Evolutionary conservation across 495 filamentous ascomycete species (phyloP).

Genomic region (Cercophora sp.): DNA sequence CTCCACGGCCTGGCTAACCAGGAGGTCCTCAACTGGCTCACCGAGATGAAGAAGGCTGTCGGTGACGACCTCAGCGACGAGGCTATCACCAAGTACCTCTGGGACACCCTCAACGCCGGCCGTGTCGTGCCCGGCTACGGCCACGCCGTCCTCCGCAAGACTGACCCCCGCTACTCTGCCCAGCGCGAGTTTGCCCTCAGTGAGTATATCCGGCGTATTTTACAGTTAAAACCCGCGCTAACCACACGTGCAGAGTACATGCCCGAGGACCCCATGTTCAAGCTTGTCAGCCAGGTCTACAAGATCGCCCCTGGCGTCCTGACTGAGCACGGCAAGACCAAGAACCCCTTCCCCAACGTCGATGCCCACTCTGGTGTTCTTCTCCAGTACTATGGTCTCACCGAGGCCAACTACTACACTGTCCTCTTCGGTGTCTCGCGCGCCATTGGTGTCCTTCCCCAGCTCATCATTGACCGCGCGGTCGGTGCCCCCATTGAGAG

Average conservation of each 20-base stretch:
- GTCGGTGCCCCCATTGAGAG: conserved; percentile 80
- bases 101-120: conserved; percentile 91
- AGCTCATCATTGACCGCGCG: conserved; percentile 99
- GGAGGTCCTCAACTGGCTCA: conserved; percentile 98
- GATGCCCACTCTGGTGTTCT: conserved; percentile 89
- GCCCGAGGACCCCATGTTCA: conserved; percentile 97
- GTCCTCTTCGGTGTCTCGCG: conserved; percentile 98
- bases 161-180: conserved; percentile 95
- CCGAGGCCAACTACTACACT: conserved; percentile 98
- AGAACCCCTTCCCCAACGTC: conserved; percentile 61
- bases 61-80: conserved; percentile 93
- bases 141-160: conserved; percentile 98
- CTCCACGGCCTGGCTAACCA: conserved; percentile 99
- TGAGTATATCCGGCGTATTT: conserved; percentile 26
- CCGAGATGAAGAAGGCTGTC: conserved; percentile 94
- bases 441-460: conserved; percentile 94
- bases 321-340: conserved; percentile 99
- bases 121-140: conserved; percentile 97
- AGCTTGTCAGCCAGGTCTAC: conserved; percentile 98
- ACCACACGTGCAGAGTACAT: conserved; percentile 51
- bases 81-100: conserved; percentile 95
- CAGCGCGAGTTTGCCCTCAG: conserved; percentile 93
- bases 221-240: conserved; percentile 10
- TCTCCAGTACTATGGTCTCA: conserved; percentile 98
- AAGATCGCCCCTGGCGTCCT: conserved; percentile 97